phyloP scores from a whole-genome alignment of 2,329 filamentous ascomycete species.

The Ploettnerulaceae sp. region DNA sequence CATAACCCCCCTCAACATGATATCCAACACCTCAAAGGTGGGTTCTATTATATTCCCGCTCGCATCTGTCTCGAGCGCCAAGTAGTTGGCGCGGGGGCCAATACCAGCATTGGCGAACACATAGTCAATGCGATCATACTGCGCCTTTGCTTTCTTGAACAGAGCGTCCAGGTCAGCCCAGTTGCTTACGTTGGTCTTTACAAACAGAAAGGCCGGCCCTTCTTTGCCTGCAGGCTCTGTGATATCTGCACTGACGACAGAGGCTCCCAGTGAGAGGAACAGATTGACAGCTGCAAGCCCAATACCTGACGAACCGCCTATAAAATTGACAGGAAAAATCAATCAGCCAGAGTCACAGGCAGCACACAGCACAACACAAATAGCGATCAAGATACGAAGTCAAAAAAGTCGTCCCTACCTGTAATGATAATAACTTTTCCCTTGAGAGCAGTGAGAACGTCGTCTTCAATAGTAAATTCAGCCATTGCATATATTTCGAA shows the following conservation, averaged over 20 bases:
- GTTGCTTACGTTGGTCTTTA: constrained; percentile 34
- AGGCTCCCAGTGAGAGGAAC: constrained; percentile 48
- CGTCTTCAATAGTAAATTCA: constrained; percentile 43
- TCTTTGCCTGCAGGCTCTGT: constrained; percentile 36
- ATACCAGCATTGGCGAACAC: constrained; percentile 49
- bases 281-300: constrained; percentile 51
- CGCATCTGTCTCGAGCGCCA: constrained; percentile 44
- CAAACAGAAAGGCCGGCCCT: constrained; percentile 36
- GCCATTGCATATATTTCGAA: constrained; percentile 37
- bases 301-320: constrained; percentile 56
- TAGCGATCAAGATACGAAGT: not conserved
- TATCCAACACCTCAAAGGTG: constrained; percentile 39
- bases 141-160: constrained; percentile 45
- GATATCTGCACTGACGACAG: constrained; percentile 51
- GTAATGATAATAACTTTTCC: constrained; percentile 50
- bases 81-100: constrained; percentile 42
- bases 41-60: constrained; percentile 47
- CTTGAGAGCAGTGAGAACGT: constrained; percentile 40
- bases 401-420: no score
- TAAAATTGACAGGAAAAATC: not conserved
- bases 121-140: constrained; percentile 22
- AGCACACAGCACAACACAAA: not conserved
- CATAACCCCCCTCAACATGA: constrained; percentile 46
- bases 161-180: constrained; percentile 47
- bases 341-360: constrained; percentile 6